Percentiles rank a stretch among this genome's conserved stretches.
phyloP scores from a whole-genome alignment of 305 asterid genomes.

The Fraxinus platypoda region DNA sequence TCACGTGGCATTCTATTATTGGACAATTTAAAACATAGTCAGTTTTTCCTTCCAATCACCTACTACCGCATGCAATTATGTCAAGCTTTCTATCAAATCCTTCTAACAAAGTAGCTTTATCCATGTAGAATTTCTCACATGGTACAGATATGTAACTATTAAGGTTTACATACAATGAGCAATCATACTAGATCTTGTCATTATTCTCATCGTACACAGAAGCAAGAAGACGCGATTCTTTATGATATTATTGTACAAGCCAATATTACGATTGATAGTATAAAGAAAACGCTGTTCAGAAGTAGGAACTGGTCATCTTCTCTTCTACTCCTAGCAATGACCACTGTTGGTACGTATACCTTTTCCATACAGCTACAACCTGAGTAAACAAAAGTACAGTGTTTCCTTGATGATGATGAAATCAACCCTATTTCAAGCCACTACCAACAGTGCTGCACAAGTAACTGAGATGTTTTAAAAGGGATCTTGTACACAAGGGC shows the following conservation, averaged over 20 bases:
- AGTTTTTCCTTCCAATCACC: too few relatives aligned
- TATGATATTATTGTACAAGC: background rate
- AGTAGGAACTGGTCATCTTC: background rate
- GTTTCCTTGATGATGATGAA: background rate
- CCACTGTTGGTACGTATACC: background rate
- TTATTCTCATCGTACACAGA: background rate
- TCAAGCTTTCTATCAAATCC: too few relatives aligned
- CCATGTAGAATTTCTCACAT: background rate
- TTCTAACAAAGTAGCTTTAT: too few relatives aligned
- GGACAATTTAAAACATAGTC: too few relatives aligned
- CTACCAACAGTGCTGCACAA: background rate
- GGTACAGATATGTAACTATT: background rate
- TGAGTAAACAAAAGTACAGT: background rate
- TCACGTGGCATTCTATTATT: too few relatives aligned
- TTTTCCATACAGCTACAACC: background rate
- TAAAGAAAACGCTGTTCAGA: background rate
- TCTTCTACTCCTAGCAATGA: background rate
- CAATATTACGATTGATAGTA: background rate
- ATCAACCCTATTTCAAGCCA: background rate
- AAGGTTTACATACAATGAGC: background rate
- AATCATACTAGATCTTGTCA: background rate
- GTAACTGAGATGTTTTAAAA: background rate
- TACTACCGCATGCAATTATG: too few relatives aligned
- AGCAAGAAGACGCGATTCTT: background rate
- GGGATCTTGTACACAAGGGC: background rate